Percentiles rank a stretch among this genome's conserved stretches.
Conservation (phyloP, 768 basidiomycete genomes). For the Rubroboletus pulcherrimus region DNA sequence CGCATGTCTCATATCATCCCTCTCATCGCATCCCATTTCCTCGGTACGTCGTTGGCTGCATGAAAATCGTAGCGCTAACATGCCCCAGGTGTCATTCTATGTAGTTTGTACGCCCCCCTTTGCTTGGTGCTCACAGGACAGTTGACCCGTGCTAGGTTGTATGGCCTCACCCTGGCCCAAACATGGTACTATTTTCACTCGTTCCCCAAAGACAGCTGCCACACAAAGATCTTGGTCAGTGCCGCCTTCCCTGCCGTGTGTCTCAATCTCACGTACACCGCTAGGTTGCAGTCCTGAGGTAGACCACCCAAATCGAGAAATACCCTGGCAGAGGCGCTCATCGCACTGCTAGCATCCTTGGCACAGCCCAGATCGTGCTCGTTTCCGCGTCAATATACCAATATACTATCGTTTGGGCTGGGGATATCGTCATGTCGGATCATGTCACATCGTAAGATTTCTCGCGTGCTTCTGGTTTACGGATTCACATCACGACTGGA, state of each 20-base stretch:
- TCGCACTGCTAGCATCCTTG: slow-evolving; percentile 15
- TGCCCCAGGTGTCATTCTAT: slow-evolving; percentile 28
- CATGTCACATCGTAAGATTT: slow-evolving; percentile 27
- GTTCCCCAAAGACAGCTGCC: slow-evolving; percentile 27
- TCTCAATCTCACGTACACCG: neutral
- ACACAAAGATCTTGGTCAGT: slow-evolving; percentile 33
- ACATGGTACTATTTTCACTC: slow-evolving; percentile 33
- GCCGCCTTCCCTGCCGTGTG: neutral
- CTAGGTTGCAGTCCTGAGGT: slow-evolving; percentile 32
- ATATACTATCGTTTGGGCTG: slow-evolving; percentile 30
- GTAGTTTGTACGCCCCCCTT: slow-evolving; percentile 26
- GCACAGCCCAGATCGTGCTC: slow-evolving; percentile 28
- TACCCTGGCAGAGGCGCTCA: neutral
- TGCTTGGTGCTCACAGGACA: neutral
- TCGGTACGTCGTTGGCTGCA: slow-evolving; percentile 13
- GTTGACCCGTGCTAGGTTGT: slow-evolving; percentile 25
- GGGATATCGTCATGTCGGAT: slow-evolving; percentile 20
- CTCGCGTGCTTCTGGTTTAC: neutral
- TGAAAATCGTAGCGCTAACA: slow-evolving; percentile 2
- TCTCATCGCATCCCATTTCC: slow-evolving; percentile 28
- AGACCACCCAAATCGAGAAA: neutral
- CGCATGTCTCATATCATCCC: slow-evolving; percentile 17
- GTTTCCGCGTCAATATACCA: slow-evolving; percentile 32
- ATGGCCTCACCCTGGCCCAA: slow-evolving; percentile 34
- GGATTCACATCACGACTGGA: neutral